Percentiles rank a stretch among this genome's conserved stretches.
These are phyloP conservation scores for Jaltomata sinuosa DNA, from an alignment of 257 asterid species.

Conservation along the genomic window DNA sequence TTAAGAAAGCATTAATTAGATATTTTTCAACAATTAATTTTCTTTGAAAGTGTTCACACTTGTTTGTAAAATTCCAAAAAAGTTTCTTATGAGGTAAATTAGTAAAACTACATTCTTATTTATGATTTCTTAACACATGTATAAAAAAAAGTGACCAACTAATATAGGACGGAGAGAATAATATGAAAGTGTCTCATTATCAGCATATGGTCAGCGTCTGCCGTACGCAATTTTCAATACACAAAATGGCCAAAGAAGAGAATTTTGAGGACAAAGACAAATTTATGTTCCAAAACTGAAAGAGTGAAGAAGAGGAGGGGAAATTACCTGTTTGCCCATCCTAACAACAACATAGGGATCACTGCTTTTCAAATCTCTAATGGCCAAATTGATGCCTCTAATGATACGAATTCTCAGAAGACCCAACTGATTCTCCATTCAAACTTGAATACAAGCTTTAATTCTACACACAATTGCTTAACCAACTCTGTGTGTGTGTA, in stretches of 20 bases:
- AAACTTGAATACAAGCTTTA: too few species aligned
- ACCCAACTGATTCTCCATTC: conserved; percentile 17
- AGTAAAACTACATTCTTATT: too few species aligned
- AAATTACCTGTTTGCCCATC: conserved; percentile 59
- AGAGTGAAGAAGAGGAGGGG: not conserved
- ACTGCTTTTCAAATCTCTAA: conserved; percentile 12
- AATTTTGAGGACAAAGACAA: not conserved
- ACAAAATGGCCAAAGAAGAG: not conserved
- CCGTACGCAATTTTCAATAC: not conserved
- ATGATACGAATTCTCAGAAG: conserved; percentile 12
- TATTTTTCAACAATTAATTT: too few species aligned
- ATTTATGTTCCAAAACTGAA: not conserved
- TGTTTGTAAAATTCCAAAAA: too few species aligned
- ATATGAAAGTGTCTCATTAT: not conserved
- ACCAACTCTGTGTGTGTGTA: too few species aligned
- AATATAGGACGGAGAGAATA: too few species aligned
- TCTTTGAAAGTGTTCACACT: too few species aligned
- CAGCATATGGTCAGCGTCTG: not conserved
- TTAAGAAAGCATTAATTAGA: too few species aligned
- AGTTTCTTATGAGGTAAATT: too few species aligned
- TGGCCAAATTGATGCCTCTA: conserved; percentile 18
- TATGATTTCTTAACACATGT: too few species aligned
- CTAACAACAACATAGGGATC: conserved; percentile 30
- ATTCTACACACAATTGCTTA: not conserved
- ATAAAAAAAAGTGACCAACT: too few species aligned